A percentile compares a stretch with the other conserved stretches of the same genome.
Evolutionary conservation across 2,329 filamentous ascomycete species (phyloP).

Genomic region (Aspergillus eucalypticola): DNA sequence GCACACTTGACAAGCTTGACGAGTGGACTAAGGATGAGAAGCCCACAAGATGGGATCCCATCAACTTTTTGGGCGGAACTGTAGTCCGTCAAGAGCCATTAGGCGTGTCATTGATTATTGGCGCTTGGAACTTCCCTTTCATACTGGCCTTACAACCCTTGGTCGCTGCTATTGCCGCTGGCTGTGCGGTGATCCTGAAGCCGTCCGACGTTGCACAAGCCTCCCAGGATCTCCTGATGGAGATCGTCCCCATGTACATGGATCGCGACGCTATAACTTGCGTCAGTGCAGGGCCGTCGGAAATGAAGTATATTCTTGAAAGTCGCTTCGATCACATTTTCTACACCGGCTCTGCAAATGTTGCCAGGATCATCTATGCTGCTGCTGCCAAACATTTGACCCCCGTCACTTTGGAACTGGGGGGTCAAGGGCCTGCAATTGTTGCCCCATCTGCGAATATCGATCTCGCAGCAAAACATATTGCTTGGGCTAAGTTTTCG

Average conservation of each 20-base stretch:
- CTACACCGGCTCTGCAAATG: conserved; percentile 46
- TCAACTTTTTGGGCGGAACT: conserved; percentile 34
- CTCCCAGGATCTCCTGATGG: conserved; percentile 40
- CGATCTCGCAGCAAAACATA: conserved; percentile 46
- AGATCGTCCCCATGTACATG: conserved; percentile 46
- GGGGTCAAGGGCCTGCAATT: conserved; percentile 50
- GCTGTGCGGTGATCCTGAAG: conserved; percentile 46
- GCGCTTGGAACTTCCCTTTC: conserved; percentile 52
- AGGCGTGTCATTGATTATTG: conserved; percentile 49
- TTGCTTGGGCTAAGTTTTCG: conserved; percentile 46
- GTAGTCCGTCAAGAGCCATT: conserved; percentile 47
- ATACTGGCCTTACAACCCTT: conserved; percentile 42
- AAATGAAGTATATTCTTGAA: conserved; percentile 41
- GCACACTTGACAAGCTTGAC: conserved; percentile 42
- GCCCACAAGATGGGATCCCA: conserved; percentile 23
- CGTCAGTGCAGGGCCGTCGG: conserved; percentile 39
- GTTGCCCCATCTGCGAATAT: conserved; percentile 45
- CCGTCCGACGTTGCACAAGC: conserved; percentile 45
- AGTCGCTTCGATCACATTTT: conserved; percentile 49
- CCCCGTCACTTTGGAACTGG: conserved; percentile 47
- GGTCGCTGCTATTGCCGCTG: conserved; percentile 48
- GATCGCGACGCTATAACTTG: conserved; percentile 42
- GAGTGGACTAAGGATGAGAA: conserved; percentile 43
- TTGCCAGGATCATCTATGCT: conserved; percentile 41
- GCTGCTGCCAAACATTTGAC: conserved; percentile 52